Conservation (phyloP, 345 rosid genomes). For the Euphorbia tirucalli region DNA sequence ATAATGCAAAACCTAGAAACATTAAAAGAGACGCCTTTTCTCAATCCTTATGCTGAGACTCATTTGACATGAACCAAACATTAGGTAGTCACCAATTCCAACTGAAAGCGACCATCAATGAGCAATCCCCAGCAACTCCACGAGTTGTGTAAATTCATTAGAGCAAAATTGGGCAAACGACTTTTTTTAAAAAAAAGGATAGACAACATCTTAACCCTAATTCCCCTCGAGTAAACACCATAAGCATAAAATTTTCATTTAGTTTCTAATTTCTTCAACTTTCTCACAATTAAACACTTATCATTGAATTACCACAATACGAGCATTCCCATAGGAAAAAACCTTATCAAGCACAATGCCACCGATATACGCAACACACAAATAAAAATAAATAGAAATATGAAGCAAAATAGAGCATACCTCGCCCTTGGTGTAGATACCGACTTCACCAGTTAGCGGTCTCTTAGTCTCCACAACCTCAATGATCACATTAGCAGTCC, state of each 20-base stretch:
- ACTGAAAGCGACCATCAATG: neutral
- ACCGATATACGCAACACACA: neutral
- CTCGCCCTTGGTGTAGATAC: conserved; percentile 71
- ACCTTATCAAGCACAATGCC: neutral
- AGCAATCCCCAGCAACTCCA: neutral
- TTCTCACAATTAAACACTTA: neutral
- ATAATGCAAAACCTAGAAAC: neutral
- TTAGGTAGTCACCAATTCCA: neutral
- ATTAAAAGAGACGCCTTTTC: neutral
- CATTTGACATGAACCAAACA: neutral
- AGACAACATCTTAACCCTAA: neutral
- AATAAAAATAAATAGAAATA: neutral
- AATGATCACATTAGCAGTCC: conserved; percentile 69
- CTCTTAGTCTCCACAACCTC: conserved; percentile 61
- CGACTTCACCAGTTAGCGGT: conserved; percentile 65
- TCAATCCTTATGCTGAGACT: neutral
- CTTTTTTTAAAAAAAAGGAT: too few relatives aligned
- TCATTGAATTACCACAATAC: neutral
- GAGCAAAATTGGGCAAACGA: neutral
- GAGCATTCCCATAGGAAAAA: neutral
- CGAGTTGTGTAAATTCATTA: neutral
- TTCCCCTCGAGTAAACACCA: neutral
- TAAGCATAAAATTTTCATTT: neutral
- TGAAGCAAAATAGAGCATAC: conserved; percentile 27
- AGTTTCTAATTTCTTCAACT: neutral